Conservation (phyloP, 768 basidiomycete species). For the Termitomyces sp. region DNA sequence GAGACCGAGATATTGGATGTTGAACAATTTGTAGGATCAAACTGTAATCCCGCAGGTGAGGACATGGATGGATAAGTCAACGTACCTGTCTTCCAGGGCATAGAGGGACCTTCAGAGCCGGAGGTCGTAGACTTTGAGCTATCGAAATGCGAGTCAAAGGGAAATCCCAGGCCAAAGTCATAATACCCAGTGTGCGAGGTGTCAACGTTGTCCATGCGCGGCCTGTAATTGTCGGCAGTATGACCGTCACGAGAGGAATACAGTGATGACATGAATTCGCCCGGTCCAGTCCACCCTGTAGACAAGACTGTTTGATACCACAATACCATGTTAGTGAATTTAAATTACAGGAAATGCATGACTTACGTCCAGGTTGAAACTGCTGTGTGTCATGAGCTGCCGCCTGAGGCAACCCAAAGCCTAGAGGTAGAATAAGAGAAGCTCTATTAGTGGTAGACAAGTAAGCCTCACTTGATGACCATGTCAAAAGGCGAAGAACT, state of each 20-base stretch:
- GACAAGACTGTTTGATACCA: neutral
- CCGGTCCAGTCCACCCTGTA: neutral
- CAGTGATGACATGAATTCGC: neutral
- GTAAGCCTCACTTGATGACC: neutral
- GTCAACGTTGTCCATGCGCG: neutral
- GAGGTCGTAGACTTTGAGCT: neutral
- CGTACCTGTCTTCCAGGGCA: neutral
- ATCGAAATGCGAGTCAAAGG: too few species aligned
- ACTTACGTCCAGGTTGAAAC: neutral
- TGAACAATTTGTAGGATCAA: too few species aligned
- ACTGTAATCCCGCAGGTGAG: too few species aligned
- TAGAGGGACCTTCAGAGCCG: neutral
- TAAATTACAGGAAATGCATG: neutral
- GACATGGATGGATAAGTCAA: neutral
- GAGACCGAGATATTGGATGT: too few species aligned
- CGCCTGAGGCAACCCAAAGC: neutral
- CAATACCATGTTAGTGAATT: neutral
- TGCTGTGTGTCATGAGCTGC: too few species aligned
- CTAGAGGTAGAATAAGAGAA: too few species aligned
- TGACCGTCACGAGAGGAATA: neutral
- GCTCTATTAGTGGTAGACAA: too few species aligned
- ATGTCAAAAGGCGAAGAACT: neutral
- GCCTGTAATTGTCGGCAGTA: neutral
- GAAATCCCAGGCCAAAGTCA: neutral
- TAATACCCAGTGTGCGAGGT: neutral